Conservation (phyloP, 192 early-diverging fungal genomes). For the Gamsiella multidivaricata region DNA sequence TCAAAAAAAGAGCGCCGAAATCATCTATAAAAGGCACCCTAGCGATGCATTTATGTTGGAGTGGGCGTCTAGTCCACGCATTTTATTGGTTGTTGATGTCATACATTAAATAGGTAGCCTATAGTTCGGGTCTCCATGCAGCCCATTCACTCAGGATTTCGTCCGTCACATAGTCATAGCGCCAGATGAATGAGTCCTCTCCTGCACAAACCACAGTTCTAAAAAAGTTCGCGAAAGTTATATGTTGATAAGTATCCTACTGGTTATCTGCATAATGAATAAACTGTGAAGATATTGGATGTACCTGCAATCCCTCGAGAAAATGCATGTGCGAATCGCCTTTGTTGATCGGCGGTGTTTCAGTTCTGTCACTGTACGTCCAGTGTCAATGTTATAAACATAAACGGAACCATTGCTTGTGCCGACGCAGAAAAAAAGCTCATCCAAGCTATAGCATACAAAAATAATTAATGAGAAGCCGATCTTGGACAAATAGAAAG, state of each 20-base stretch:
- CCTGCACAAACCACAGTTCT: conserved; percentile 78
- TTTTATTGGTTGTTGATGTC: no score
- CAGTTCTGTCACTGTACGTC: conserved; percentile 71
- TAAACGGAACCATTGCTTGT: conserved; percentile 76
- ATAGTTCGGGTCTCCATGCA: conserved; percentile 56
- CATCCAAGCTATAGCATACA: conserved; percentile 73
- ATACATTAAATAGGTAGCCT: no score
- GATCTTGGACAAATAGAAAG: no score
- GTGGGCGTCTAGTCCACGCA: no score
- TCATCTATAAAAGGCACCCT: no score
- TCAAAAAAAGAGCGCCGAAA: no score
- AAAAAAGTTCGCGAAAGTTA: background rate
- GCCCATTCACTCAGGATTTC: conserved; percentile 80
- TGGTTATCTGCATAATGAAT: background rate
- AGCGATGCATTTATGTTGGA: no score
- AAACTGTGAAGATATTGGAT: background rate
- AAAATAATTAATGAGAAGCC: background rate
- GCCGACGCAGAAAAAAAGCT: conserved; percentile 79
- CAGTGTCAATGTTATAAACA: conserved; percentile 78
- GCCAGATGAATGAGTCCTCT: conserved; percentile 84
- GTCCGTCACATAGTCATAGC: conserved; percentile 84
- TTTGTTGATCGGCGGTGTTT: conserved; percentile 82
- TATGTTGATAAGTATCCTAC: background rate
- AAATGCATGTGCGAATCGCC: conserved; percentile 81
- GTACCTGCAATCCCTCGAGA: conserved; percentile 80